Evolutionary conservation across 78 protist species (phyloP), one percentile per base, ranked within the genome.

Genomic region (Emiliania huxleyi): DNA sequence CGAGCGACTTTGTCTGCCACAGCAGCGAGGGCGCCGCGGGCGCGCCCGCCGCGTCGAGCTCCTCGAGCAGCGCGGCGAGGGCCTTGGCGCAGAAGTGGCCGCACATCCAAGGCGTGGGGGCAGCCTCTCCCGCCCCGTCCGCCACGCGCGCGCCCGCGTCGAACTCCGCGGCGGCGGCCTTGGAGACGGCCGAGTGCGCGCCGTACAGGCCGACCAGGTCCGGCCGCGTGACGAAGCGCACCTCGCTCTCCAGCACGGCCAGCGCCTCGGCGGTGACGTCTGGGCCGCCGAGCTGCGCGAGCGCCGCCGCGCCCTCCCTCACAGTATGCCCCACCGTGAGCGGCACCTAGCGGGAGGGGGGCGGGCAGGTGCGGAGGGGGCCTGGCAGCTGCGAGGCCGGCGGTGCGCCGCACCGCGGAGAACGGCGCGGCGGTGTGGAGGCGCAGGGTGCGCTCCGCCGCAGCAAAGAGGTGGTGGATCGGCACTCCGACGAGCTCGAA

Each of bases 1-100:
- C 77, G 22, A 4, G n/a, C 21, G 42, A 26, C 77, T 87, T 87
- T 26, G 91, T 87, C 91, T 48, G 77, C 91, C 91, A 87, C 19
- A 87, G 22, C 40, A 77, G 42, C 81, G 11, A 40, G 40, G 42
- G 81, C 81, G 15, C 81, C 75, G 23, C 37, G 37, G 62, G 62
- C 62, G 62, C 62, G 62, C 29, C 15, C 62, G 62, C 15, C 62
- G 8, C 62, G 62, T 62, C 73, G 33, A 26, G 4, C 21, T 49
- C 91, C 48, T 52, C 81, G 25, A 52, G 11, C 79, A 87, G 35
- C 18, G 49, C 77, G 21, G 91, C 77, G 5, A 55, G 1, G 11
- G 91, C 55, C 48, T 87, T 87, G 26, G 91, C 91, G 3, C 23
- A 1, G 22, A 87, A 87, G 79, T 87, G 91, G n/a, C 91, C 91